Conservation (phyloP, 1,139 yeast genomes). For the Hemisphaericaspora xylanilytica region DNA sequence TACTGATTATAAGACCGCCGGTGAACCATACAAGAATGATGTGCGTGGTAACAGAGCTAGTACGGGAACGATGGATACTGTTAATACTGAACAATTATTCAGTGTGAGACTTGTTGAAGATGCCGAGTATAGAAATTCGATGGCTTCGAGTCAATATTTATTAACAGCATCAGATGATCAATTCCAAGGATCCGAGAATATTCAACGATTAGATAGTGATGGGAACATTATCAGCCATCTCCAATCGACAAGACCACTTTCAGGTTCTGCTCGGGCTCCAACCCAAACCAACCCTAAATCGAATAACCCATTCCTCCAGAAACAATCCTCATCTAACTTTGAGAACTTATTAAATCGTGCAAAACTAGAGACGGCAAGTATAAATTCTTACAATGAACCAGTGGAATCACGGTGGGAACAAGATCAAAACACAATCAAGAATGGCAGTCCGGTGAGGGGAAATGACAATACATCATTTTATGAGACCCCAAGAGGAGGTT, state of each 20-base stretch:
- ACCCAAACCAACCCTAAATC: too few species aligned
- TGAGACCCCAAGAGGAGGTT: neutral
- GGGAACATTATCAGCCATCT: constrained; percentile 45
- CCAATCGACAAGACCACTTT: neutral
- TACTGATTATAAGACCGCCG: constrained; percentile 21
- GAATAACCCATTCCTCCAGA: constrained; percentile 5
- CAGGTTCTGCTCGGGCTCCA: neutral
- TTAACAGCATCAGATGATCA: neutral
- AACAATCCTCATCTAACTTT: constrained; percentile 13
- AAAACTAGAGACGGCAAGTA: neutral
- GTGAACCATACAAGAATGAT: neutral
- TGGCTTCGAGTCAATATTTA: constrained; percentile 27
- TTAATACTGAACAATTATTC: constrained; percentile 79
- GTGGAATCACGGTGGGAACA: neutral
- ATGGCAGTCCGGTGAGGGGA: neutral
- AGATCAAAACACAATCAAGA: neutral
- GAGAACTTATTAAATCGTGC: constrained; percentile 26
- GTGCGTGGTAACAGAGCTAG: constrained; percentile 40
- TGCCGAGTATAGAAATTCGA: constrained; percentile 38
- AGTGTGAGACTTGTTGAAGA: constrained; percentile 77
- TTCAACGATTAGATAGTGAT: constrained; percentile 53
- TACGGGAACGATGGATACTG: constrained; percentile 73
- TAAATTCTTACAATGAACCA: constrained; percentile 2
- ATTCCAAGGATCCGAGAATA: constrained; percentile 28
- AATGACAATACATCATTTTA: neutral